Evolutionary conservation across 2,329 filamentous ascomycete species (phyloP).

Genomic region (Fusarium graminum): DNA sequence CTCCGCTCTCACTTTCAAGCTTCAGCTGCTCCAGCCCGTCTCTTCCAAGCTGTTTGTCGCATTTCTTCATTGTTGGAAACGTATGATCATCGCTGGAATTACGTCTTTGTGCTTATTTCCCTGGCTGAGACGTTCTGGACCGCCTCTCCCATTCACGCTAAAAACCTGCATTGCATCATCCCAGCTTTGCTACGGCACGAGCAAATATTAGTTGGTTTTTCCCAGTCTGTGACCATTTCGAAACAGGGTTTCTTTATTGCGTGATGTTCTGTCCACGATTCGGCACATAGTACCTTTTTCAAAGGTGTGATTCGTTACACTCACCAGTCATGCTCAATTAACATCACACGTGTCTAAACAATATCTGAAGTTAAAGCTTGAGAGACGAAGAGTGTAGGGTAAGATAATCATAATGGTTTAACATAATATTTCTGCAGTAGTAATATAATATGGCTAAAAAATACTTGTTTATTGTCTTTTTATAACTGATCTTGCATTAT

Average conservation of each 20-base stretch:
- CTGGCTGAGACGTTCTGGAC: neutral
- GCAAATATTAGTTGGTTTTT: conserved; percentile 2
- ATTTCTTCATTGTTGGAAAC: conserved; percentile 2
- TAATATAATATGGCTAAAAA: no score
- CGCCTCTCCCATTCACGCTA: neutral
- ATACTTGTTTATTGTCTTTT: no score
- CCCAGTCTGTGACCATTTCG: neutral
- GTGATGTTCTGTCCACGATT: neutral
- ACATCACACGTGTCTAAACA: no score
- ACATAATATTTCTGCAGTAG: no score
- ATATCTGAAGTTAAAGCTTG: no score
- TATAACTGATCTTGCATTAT: no score
- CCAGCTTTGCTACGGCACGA: neutral
- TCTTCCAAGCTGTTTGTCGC: neutral
- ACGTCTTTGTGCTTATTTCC: conserved; percentile 13
- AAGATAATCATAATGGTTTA: no score
- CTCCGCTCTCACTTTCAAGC: neutral
- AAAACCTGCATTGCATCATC: conserved; percentile 31
- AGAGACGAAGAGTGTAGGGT: no score
- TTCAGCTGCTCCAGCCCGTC: neutral
- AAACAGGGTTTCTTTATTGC: conserved; percentile 27
- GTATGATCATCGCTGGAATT: conserved; percentile 19
- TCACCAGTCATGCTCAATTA: no score
- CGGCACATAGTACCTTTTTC: no score
- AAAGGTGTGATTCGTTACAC: no score